Evolutionary conservation across 2,329 filamentous ascomycete genomes (phyloP).

Genomic region (Calonectria fujianensis): DNA sequence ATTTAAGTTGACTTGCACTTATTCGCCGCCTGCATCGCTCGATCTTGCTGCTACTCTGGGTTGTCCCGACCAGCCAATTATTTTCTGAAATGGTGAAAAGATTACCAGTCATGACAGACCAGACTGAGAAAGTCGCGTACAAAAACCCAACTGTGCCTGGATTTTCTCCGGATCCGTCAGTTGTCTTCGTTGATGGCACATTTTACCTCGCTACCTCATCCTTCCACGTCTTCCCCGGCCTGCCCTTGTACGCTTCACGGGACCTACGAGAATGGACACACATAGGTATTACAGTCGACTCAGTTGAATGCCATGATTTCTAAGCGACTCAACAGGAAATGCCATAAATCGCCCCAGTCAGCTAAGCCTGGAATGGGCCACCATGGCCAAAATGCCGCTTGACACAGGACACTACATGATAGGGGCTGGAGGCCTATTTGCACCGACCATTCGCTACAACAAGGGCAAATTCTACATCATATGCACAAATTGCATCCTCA

Average conservation of each 20-base stretch:
- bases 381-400: constrained; percentile 33
- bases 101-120: background rate
- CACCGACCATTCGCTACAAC: constrained; percentile 51
- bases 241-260: constrained; percentile 43
- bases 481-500: constrained; percentile 49
- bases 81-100: background rate
- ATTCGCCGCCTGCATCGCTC: background rate
- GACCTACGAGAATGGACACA: constrained; percentile 42
- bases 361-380: constrained; percentile 36
- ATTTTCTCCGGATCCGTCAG: constrained; percentile 43
- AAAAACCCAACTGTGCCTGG: constrained; percentile 41
- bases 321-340: constrained; percentile 37
- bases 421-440: constrained; percentile 47
- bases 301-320: background rate
- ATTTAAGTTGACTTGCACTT: background rate
- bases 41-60: background rate
- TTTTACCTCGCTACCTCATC: constrained; percentile 45
- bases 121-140: constrained; percentile 8
- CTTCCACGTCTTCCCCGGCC: constrained; percentile 44
- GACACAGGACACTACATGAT: constrained; percentile 44
- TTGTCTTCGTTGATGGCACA: constrained; percentile 43
- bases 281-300: constrained; percentile 23
- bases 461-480: constrained; percentile 53
- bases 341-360: constrained; percentile 43
- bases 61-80: background rate